A percentile compares a stretch with the other conserved stretches of the same genome.
These are phyloP conservation scores for Juglanconis oblonga DNA, from an alignment of 2,329 filamentous ascomycete species.

Conservation along the genomic window DNA sequence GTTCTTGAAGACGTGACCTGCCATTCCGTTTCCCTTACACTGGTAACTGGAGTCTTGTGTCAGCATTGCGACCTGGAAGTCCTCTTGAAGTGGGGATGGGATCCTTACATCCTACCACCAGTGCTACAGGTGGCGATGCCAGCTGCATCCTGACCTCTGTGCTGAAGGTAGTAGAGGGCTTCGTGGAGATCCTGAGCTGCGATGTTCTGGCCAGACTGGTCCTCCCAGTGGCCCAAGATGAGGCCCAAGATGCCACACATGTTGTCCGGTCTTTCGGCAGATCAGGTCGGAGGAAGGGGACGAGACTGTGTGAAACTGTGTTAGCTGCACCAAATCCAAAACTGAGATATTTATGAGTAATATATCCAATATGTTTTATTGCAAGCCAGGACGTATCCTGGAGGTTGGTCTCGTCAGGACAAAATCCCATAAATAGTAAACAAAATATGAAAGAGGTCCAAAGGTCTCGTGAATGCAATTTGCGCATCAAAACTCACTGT, in stretches of 20 bases:
- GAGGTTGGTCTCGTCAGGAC: too few relatives aligned
- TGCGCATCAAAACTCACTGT: too few relatives aligned
- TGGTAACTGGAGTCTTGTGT: slow-evolving; percentile 40
- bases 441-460: too few relatives aligned
- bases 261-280: background rate
- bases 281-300: background rate
- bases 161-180: slow-evolving; percentile 64
- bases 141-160: slow-evolving; percentile 83
- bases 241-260: slow-evolving; percentile 14
- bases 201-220: slow-evolving; percentile 12
- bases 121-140: slow-evolving; percentile 71
- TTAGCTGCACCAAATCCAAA: background rate
- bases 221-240: slow-evolving; percentile 12
- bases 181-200: slow-evolving; percentile 57
- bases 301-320: background rate
- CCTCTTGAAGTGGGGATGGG: background rate
- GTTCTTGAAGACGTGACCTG: slow-evolving; percentile 74
- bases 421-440: too few relatives aligned
- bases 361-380: background rate
- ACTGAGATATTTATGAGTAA: background rate
- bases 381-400: background rate
- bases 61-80: background rate
- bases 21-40: slow-evolving; percentile 85
- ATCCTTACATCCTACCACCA: slow-evolving; percentile 72
- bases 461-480: too few relatives aligned